phyloP scores from a whole-genome alignment of 1,284 basidiomycete genomes.

The Mixia osmundae region DNA sequence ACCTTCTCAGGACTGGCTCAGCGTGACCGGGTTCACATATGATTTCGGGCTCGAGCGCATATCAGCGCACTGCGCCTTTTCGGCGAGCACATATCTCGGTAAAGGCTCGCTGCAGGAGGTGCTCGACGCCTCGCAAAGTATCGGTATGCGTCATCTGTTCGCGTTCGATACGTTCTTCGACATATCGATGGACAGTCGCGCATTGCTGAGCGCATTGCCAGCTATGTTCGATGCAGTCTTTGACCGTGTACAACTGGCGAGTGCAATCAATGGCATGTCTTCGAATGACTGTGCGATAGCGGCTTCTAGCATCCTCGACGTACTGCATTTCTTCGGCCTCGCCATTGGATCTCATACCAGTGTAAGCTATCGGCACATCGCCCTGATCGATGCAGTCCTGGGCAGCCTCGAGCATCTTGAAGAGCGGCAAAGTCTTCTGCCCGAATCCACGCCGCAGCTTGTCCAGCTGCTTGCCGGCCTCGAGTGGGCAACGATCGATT shows the following conservation, averaged over 20 bases:
- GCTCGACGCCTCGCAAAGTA: slow-evolving; percentile 24
- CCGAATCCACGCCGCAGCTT: too few relatives aligned
- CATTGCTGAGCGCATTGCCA: slow-evolving; percentile 26
- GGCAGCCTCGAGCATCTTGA: too few relatives aligned
- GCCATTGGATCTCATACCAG: too few relatives aligned
- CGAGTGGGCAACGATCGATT: too few relatives aligned
- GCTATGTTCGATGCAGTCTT: slow-evolving; percentile 28
- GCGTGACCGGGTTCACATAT: slow-evolving; percentile 19
- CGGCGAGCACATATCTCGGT: slow-evolving; percentile 30
- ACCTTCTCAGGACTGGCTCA: slow-evolving; percentile 2
- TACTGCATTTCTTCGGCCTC: too few relatives aligned
- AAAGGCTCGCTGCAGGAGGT: slow-evolving; percentile 36
- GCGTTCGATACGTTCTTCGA: slow-evolving; percentile 22
- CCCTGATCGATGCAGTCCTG: too few relatives aligned
- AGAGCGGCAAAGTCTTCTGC: too few relatives aligned
- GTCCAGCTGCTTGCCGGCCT: too few relatives aligned
- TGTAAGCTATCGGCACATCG: too few relatives aligned
- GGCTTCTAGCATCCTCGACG: too few relatives aligned
- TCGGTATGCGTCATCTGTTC: slow-evolving; percentile 4
- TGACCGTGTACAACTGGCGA: slow-evolving; percentile 4
- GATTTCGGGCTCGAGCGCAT: slow-evolving; percentile 33
- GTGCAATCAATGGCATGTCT: neutral
- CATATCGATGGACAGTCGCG: slow-evolving; percentile 22
- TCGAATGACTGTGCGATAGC: slow-evolving; percentile 1
- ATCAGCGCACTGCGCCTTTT: slow-evolving; percentile 31